phyloP scores from a whole-genome alignment of 2,329 filamentous ascomycete genomes.

The Xylaria hypoxylon region DNA sequence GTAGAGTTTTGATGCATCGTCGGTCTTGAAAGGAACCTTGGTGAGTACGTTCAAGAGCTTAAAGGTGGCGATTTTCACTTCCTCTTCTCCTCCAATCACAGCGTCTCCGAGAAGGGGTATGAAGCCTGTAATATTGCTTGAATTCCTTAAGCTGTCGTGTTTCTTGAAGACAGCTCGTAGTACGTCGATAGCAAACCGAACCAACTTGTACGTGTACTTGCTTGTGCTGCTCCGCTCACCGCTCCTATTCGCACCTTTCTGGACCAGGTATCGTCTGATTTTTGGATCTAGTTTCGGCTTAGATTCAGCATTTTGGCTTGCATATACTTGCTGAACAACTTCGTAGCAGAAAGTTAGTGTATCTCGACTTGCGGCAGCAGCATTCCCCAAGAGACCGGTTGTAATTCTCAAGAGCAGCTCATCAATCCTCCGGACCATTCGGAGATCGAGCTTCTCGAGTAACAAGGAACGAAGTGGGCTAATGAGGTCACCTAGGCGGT shows the following conservation, averaged over 20 bases:
- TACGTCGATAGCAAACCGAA: constrained; percentile 88
- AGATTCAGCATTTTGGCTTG: constrained; percentile 64
- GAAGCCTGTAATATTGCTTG: constrained; percentile 84
- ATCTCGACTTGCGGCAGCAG: constrained; percentile 80
- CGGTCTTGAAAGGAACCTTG: constrained; percentile 82
- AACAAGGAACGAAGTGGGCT: constrained; percentile 82
- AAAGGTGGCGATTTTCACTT: constrained; percentile 90
- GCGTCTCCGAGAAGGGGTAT: constrained; percentile 90
- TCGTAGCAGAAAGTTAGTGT: constrained; percentile 96
- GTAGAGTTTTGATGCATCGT: constrained; percentile 72
- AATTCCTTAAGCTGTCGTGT: constrained; percentile 81
- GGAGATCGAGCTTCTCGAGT: constrained; percentile 84
- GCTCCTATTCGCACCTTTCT: constrained; percentile 80
- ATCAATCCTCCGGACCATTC: constrained; percentile 89
- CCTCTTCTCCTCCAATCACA: constrained; percentile 85
- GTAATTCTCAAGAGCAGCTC: constrained; percentile 86
- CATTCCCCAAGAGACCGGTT: constrained; percentile 84
- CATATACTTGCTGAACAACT: constrained; percentile 87
- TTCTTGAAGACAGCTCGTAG: constrained; percentile 88
- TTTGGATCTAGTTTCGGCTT: constrained; percentile 70
- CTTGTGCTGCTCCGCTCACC: constrained; percentile 77
- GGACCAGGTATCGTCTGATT: constrained; percentile 80
- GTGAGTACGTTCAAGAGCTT: constrained; percentile 86
- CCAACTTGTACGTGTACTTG: constrained; percentile 87
- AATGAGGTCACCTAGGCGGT: constrained; percentile 78